A percentile compares a stretch with the other conserved stretches of the same genome.
Evolutionary conservation across 257 asterid species (phyloP).

Genomic region (Coffea canephora): DNA sequence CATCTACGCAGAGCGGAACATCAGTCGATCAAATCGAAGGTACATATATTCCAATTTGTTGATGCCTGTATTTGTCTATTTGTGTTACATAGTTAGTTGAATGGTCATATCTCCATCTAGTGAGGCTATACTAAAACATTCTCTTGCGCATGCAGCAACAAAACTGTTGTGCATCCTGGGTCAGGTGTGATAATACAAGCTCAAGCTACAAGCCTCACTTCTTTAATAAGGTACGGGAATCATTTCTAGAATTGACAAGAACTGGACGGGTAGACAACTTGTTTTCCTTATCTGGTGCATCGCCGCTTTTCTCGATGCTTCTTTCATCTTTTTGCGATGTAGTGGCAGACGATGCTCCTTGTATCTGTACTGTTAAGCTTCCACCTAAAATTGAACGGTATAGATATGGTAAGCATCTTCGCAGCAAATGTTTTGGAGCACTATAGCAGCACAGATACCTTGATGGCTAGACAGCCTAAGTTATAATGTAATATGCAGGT

Average conservation of each 20-base stretch:
- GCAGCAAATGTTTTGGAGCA: background rate
- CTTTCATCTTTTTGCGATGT: constrained; percentile 21
- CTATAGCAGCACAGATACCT: background rate
- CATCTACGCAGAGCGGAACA: background rate
- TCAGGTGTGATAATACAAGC: background rate
- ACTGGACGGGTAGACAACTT: constrained; percentile 30
- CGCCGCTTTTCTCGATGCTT: constrained; percentile 9
- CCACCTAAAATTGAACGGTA: constrained; percentile 42
- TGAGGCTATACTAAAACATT: background rate
- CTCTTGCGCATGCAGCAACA: background rate
- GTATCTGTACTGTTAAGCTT: constrained; percentile 69
- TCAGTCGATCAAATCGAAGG: background rate
- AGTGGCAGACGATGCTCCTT: constrained; percentile 46
- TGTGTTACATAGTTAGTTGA: background rate
- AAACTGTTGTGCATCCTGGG: background rate
- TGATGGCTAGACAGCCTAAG: background rate
- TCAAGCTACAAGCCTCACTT: constrained; percentile 27
- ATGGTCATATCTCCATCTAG: background rate
- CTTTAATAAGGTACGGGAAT: constrained; percentile 32
- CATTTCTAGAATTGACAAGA: constrained; percentile 31
- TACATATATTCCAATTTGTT: background rate
- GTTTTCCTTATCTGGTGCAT: constrained; percentile 26
- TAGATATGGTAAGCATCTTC: background rate
- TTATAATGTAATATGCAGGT: background rate
- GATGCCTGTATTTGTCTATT: background rate